A percentile compares a stretch with the other conserved stretches of the same genome.
Evolutionary conservation across 1,284 basidiomycete species (phyloP).

Genomic region (Acaromyces ingoldii): DNA sequence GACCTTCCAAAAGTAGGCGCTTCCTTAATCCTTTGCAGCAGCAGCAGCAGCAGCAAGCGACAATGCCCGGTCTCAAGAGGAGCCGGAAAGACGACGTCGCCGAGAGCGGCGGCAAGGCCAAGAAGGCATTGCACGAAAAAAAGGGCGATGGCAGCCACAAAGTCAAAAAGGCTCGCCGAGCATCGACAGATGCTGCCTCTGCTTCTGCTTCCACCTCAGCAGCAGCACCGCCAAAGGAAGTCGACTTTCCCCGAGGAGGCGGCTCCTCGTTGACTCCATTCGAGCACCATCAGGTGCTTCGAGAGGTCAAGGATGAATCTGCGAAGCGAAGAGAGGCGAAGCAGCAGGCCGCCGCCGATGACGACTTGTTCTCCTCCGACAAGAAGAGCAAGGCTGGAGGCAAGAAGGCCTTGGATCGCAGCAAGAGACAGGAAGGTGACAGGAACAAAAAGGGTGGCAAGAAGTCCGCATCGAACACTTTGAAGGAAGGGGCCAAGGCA

Average conservation of each 20-base stretch:
- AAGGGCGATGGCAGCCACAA: too few relatives aligned
- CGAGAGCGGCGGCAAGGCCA: conserved; percentile 10
- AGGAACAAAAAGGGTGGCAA: conserved; percentile 30
- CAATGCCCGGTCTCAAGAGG: conserved; percentile 12
- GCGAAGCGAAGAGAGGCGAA: conserved; percentile 51
- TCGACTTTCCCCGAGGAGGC: conserved; percentile 90
- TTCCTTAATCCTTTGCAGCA: too few relatives aligned
- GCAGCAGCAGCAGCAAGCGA: too few relatives aligned
- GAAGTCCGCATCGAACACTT: conserved; percentile 22
- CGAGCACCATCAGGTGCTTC: conserved; percentile 80
- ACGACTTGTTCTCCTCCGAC: conserved; percentile 68
- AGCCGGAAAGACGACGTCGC: too few relatives aligned
- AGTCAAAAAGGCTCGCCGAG: neutral
- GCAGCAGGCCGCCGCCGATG: conserved; percentile 52
- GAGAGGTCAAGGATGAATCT: conserved; percentile 79
- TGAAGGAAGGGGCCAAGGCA: conserved; percentile 8
- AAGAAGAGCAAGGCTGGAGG: conserved; percentile 38
- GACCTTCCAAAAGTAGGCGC: too few relatives aligned
- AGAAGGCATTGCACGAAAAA: too few relatives aligned
- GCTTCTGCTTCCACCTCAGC: conserved; percentile 11
- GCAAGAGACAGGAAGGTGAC: conserved; percentile 53
- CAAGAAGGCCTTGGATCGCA: neutral
- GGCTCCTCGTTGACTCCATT: conserved; percentile 70
- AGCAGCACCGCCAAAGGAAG: conserved; percentile 58
- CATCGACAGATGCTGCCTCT: neutral